Percentiles rank a stretch among this genome's conserved stretches.
Conservation (phyloP, 1,284 basidiomycete species). For the Sporisorium graminicola region DNA sequence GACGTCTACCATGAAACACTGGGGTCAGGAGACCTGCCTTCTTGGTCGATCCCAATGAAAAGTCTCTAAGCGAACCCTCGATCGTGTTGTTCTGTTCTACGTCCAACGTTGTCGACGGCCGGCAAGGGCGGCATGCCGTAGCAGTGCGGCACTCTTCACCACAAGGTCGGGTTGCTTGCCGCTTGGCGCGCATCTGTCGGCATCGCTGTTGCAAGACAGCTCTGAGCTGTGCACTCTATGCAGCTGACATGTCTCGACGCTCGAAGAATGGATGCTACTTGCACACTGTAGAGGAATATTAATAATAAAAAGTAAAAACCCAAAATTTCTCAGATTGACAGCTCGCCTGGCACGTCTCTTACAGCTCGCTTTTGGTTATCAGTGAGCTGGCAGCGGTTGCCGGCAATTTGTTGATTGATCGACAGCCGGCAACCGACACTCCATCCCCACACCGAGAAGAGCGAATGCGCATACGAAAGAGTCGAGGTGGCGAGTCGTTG, state of each 20-base stretch:
- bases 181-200: not conserved
- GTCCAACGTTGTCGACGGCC: not conserved
- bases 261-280: slow-evolving; percentile 6
- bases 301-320: not conserved
- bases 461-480: not conserved
- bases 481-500: not conserved
- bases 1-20: slow-evolving; percentile 6
- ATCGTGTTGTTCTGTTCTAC: not conserved
- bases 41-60: too few relatives aligned
- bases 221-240: not conserved
- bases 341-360: slow-evolving; percentile 9
- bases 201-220: not conserved
- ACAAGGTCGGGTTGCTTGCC: not conserved
- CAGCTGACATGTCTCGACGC: slow-evolving; percentile 38
- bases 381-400: not conserved
- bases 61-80: not conserved
- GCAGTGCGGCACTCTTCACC: not conserved
- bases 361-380: slow-evolving; percentile 4
- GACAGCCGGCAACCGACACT: not conserved
- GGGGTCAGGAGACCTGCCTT: not conserved
- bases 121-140: slow-evolving; percentile 8
- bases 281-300: not conserved
- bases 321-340: not conserved
- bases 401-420: not conserved
- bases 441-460: not conserved